Evolutionary conservation across 495 filamentous ascomycete genomes (phyloP), one percentile per base, ranked within the genome.

Genomic region (Hypoxylon lienhwacheense): DNA sequence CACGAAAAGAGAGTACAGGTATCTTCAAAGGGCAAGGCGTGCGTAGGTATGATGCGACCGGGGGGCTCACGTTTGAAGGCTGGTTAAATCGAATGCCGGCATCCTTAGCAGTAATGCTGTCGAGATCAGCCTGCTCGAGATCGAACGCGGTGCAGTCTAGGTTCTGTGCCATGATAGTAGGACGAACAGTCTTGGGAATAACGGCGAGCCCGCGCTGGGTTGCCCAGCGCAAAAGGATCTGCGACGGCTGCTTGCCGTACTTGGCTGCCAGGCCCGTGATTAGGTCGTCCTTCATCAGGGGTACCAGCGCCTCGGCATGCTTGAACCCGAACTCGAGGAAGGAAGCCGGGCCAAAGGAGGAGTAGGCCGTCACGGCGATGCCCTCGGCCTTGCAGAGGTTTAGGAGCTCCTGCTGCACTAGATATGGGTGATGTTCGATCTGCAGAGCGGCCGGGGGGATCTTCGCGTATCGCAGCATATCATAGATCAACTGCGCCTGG

Each of bases 381-480:
- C 83, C 84, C 70, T 93, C 75, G 29, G 69, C 66, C 77, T 88
- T 78, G 59, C 83, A 85, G 37, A 89, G 85, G 59, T 84, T 75
- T 48, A 96, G 69, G 34, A 96, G 81, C 24, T 83, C 80, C 55
- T 74, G 73, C 79, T 96, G 91, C 31, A 85, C 84, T 51, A 96
- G 83, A 82, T 91, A 96, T n/a, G 92, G 91, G 78, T 97, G 92
- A 76, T 96, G 92, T 80, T 96, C 91, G 74, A 97, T 88, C 79
- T 97, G 91, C 28, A 96, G 85, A 31, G 86, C 86, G 14, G 89
- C 83, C 8, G 90, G 90, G 26, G 75, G 79, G 68, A 91, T 81
- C 55, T 81, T 82, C 31, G 90, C 89, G 72, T 95, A 93, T 41
- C 88, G 83, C 60, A 96, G 79, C 55, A 96, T 74, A 69, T 96